These are phyloP conservation scores for Beauveria varroae DNA, from an alignment of 2,329 filamentous ascomycete genomes.

Conservation along the genomic window DNA sequence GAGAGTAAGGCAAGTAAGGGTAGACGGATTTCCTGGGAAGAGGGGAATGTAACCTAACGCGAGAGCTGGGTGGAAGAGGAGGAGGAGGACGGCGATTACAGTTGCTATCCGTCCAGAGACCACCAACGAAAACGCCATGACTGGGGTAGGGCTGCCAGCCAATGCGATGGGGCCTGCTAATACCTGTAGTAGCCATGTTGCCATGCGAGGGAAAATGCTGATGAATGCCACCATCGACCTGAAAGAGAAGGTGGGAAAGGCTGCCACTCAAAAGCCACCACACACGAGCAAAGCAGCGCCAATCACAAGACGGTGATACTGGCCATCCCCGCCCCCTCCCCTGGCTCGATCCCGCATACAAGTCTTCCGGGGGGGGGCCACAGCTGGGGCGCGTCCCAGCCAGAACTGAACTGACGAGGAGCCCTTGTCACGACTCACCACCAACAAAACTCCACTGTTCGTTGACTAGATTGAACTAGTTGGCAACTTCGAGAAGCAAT, in stretches of 20 bases:
- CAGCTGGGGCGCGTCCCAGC: conserved; percentile 3
- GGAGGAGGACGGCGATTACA: not conserved
- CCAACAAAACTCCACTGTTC: not conserved
- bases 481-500: conserved; percentile 3
- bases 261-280: conserved; percentile 19
- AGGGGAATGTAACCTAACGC: conserved; percentile 18
- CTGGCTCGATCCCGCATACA: conserved; percentile 14
- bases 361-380: not conserved
- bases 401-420: not conserved
- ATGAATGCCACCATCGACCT: conserved; percentile 25
- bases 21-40: conserved; percentile 4
- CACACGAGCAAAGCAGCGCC: conserved; percentile 20
- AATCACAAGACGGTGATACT: conserved; percentile 24
- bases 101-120: not conserved
- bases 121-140: conserved; percentile 1
- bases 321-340: conserved; percentile 11
- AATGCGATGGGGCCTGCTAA: not conserved
- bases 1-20: conserved; percentile 9
- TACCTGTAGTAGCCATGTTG: no score
- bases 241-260: conserved; percentile 29
- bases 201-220: conserved; percentile 18
- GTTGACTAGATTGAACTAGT: no score
- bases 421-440: not conserved
- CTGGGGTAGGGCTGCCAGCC: conserved; percentile 10
- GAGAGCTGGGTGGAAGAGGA: conserved; percentile 8